Evolutionary conservation across 106 monocot genomes (phyloP).

Genomic region (Narthecium ossifragum): DNA sequence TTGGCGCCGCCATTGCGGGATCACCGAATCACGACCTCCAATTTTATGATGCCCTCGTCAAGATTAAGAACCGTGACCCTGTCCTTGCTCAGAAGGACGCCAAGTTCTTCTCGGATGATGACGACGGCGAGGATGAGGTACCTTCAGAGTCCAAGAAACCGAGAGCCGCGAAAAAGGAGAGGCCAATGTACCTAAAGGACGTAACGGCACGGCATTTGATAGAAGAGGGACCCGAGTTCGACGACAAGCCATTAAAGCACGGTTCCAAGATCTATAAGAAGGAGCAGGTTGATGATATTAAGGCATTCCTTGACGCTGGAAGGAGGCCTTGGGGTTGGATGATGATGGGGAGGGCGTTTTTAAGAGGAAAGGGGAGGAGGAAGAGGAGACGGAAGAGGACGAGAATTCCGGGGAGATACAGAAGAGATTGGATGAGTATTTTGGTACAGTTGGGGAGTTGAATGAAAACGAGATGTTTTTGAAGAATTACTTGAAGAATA

Average conservation of each 20-base stretch:
- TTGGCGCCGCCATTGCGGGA: conserved; percentile 23
- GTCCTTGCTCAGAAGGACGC: conserved; percentile 35
- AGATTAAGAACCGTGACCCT: conserved; percentile 62
- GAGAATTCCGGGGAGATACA: conserved; percentile 26
- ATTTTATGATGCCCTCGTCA: conserved; percentile 54
- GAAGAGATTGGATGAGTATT: conserved; percentile 52
- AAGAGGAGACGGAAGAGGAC: conserved; percentile 25
- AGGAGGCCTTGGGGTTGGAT: conserved; percentile 22
- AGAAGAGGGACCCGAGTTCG: conserved; percentile 75
- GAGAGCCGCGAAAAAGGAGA: conserved; percentile 40
- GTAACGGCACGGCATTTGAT: conserved; percentile 61
- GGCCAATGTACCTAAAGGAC: conserved; percentile 85
- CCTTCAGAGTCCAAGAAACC: conserved; percentile 17
- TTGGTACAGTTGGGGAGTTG: conserved; percentile 54
- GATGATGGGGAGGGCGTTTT: conserved; percentile 47
- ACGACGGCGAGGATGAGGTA: conserved; percentile 25
- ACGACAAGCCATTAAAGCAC: conserved; percentile 13
- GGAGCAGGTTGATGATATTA: conserved; percentile 55
- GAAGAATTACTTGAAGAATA: conserved; percentile 63
- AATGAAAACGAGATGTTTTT: conserved; percentile 63
- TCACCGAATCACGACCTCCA: conserved; percentile 34
- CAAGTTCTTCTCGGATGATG: conserved; percentile 47
- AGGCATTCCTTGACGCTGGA: conserved; percentile 70
- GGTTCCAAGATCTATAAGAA: conserved; percentile 47
- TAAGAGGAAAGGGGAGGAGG: conserved; percentile 36